Percentiles rank a stretch among this genome's conserved stretches.
These are phyloP conservation scores for Trichoderma atrobrunneum DNA, from an alignment of 2,329 filamentous ascomycete species.

Conservation along the genomic window DNA sequence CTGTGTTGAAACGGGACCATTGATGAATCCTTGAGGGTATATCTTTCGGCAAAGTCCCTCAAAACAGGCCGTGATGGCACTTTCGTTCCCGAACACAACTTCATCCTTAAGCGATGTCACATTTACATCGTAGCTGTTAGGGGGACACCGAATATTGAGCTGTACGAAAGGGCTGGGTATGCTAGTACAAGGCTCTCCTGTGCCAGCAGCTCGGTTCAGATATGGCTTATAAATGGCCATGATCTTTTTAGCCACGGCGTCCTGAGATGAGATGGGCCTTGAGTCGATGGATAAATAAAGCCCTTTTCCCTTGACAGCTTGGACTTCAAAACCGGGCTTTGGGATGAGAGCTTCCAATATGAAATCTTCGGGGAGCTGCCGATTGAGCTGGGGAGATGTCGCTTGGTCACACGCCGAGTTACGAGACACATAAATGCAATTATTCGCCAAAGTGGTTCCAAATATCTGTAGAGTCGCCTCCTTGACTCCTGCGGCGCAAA, in stretches of 20 bases:
- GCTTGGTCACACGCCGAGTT: background rate
- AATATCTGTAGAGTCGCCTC: conserved; percentile 63
- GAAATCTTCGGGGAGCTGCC: conserved; percentile 25
- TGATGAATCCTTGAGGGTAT: conserved; percentile 31
- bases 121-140: conserved; percentile 67
- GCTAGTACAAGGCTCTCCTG: conserved; percentile 25
- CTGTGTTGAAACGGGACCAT: background rate
- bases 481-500: conserved; percentile 43
- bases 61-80: conserved; percentile 44
- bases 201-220: conserved; percentile 36
- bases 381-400: background rate
- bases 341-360: conserved; percentile 59
- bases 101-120: conserved; percentile 70
- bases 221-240: conserved; percentile 50
- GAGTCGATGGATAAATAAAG: conserved; percentile 67
- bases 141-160: conserved; percentile 61
- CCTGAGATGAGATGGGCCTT: conserved; percentile 56
- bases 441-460: conserved; percentile 52
- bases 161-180: conserved; percentile 58
- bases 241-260: conserved; percentile 61
- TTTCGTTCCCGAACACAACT: conserved; percentile 62
- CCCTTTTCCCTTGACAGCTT: conserved; percentile 45
- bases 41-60: conserved; percentile 41
- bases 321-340: conserved; percentile 43
- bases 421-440: conserved; percentile 46